Base-by-base conservation (phyloP, 495 filamentous ascomycete genomes). In the Cryomyces minteri region DNA sequence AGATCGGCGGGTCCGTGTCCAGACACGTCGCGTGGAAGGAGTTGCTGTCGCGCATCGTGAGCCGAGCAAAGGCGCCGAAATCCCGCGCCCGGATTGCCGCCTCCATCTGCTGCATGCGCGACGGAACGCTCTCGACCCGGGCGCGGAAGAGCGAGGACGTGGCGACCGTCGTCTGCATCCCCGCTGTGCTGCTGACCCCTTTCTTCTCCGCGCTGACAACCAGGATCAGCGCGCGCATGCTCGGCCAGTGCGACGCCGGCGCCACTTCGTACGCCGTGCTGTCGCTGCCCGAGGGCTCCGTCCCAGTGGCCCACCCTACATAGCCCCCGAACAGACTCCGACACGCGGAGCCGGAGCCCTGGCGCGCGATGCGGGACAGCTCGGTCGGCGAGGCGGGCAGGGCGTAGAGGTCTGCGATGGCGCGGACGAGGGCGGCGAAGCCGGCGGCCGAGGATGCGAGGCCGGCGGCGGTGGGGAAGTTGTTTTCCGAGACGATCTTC, bases 381-480 rank as follows among this genome's bases (percentile, higher is more conserved):
- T 92, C 83, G 1, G 76, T 74, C 0, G 87, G 80, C 3, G 78
- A 74, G 42, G 80, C 69, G 0, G 80, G 79, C 1, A 98, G 76
- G 56, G 80, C 67, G 66, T 95, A 98, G 31, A 98, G 73, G 58
- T 95, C 70, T 10, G 92, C 90, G 50, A 98, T 84, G 37, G 86
- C 85, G 40, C 88, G 76, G 37, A 96, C 87, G 0, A 98, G 76
- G 10, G 90, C 90, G 11, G 90, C 90, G 57, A 96, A 96, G 33
- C 90, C 90, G 4, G 90, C 90, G 10, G 90, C 90, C 0, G 82
- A 90, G 41, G 77, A 83, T 28, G 90, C 90, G 14, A 98, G 78
- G 11, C 90, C 90, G n/a, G 90, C 90, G 31, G 90, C 90, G 28
- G 90, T 98, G 44, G 90, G 90, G 74, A 98, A 98, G 70, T 98